Percentiles rank a stretch among this genome's conserved stretches.
Evolutionary conservation across 441 rosid genomes (phyloP).

Genomic region (Gossypium gossypioides): DNA sequence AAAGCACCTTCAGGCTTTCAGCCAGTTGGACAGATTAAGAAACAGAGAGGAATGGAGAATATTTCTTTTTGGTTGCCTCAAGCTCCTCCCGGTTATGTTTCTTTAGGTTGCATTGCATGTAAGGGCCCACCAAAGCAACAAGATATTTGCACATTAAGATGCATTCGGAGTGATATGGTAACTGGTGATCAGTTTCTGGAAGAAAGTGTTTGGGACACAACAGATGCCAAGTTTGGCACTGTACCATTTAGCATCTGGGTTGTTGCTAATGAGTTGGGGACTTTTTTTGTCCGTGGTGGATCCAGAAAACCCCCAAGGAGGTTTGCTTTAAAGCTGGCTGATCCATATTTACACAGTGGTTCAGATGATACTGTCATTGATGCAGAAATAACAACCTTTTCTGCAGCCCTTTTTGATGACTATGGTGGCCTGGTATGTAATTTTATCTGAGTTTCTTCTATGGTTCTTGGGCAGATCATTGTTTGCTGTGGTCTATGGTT

Average conservation of each 20-base stretch:
- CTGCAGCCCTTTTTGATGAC: constrained; percentile 90
- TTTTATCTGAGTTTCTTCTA: constrained; percentile 2
- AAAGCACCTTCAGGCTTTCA: constrained; percentile 63
- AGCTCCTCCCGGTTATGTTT: constrained; percentile 93
- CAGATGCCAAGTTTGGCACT: constrained; percentile 44
- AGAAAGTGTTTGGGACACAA: constrained; percentile 88
- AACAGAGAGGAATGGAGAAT: constrained; percentile 70
- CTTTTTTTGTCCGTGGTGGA: constrained; percentile 75
- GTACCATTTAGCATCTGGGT: constrained; percentile 89
- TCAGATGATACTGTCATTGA: constrained; percentile 66
- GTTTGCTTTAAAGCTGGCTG: constrained; percentile 84
- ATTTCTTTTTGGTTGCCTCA: constrained; percentile 92
- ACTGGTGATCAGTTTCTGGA: constrained; percentile 74
- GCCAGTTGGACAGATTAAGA: constrained; percentile 76
- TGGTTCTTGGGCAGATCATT: not conserved
- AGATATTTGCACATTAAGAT: constrained; percentile 60
- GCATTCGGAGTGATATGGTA: constrained; percentile 82
- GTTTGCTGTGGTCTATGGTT: not conserved
- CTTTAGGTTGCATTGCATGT: constrained; percentile 81
- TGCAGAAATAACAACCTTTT: constrained; percentile 70
- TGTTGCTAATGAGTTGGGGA: constrained; percentile 64
- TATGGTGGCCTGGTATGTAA: constrained; percentile 88
- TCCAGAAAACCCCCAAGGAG: constrained; percentile 83
- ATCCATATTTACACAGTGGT: constrained; percentile 44
- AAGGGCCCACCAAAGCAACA: constrained; percentile 67